Evolutionary conservation across 495 filamentous ascomycete species (phyloP).

Genomic region (Podospora conica): DNA sequence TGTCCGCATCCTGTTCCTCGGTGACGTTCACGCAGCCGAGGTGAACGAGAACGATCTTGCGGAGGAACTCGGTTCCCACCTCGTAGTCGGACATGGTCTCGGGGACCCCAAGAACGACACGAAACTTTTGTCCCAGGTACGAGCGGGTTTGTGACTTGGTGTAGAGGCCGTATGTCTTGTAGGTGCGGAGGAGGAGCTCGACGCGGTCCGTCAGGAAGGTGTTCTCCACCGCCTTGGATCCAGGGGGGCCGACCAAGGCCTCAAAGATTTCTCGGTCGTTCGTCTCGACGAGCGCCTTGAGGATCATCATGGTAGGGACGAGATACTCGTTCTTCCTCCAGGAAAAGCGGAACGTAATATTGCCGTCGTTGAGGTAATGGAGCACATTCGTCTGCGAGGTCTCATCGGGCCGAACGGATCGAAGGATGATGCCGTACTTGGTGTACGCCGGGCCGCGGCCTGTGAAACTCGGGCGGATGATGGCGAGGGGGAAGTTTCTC

Average conservation of each 20-base stretch:
- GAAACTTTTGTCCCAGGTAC: conserved; percentile 84
- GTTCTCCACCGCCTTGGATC: conserved; percentile 70
- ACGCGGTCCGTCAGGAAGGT: conserved; percentile 93
- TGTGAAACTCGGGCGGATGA: conserved; percentile 79
- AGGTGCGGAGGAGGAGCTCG: conserved; percentile 84
- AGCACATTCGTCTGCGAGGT: conserved; percentile 96
- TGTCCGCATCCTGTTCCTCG: conserved; percentile 76
- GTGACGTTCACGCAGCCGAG: conserved; percentile 76
- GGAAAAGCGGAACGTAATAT: conserved; percentile 93
- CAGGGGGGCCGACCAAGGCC: conserved; percentile 65
- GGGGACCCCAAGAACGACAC: conserved; percentile 72
- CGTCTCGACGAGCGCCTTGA: conserved; percentile 92
- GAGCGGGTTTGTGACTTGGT: conserved; percentile 69
- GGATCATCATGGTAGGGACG: conserved; percentile 88
- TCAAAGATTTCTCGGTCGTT: conserved; percentile 97
- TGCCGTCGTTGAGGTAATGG: conserved; percentile 91
- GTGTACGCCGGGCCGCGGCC: conserved; percentile 82
- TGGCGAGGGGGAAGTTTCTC: conserved; percentile 91
- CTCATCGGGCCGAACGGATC: conserved; percentile 89
- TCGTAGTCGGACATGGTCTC: conserved; percentile 79
- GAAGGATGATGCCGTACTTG: conserved; percentile 80
- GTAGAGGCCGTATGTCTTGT: conserved; percentile 81
- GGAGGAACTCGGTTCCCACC: conserved; percentile 80
- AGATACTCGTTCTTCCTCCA: conserved; percentile 97
- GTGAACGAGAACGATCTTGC: conserved; percentile 85